Percentiles rank a stretch among this genome's conserved stretches.
phyloP scores from a whole-genome alignment of 73 alveolate species.

The Paramecium primaurelia region DNA sequence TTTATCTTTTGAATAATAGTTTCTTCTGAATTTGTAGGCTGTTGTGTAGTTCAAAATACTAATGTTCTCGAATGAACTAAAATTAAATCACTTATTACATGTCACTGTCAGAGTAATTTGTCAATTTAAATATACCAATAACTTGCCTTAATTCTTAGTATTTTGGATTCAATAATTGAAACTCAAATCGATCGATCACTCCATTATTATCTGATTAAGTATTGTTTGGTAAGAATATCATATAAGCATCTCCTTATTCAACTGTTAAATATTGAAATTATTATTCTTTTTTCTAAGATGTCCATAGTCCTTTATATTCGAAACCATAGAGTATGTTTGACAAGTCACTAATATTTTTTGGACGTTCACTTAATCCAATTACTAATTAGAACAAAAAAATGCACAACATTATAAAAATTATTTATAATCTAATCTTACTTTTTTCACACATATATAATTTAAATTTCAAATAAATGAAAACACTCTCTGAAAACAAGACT shows the following conservation, averaged over 20 bases:
- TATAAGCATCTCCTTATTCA: neutral
- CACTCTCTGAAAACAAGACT: neutral
- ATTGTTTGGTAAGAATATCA: neutral
- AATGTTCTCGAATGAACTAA: neutral
- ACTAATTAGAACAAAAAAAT: neutral
- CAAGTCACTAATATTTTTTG: neutral
- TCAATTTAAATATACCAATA: neutral
- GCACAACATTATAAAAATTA: neutral
- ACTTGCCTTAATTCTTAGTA: constrained; percentile 25
- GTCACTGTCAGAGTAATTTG: neutral
- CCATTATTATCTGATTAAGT: neutral
- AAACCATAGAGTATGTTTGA: neutral
- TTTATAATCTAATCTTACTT: neutral
- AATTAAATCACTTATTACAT: neutral
- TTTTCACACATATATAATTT: neutral
- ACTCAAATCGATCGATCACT: neutral
- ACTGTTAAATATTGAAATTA: constrained; percentile 4
- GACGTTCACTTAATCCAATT: neutral
- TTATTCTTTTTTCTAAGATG: neutral
- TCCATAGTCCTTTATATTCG: neutral
- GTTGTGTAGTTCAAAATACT: neutral
- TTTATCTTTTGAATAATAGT: neutral
- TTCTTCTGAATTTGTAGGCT: neutral
- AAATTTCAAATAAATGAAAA: neutral
- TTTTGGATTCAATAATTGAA: neutral